Base-by-base conservation (phyloP, 345 rosid genomes). In the Acer campestre region DNA sequence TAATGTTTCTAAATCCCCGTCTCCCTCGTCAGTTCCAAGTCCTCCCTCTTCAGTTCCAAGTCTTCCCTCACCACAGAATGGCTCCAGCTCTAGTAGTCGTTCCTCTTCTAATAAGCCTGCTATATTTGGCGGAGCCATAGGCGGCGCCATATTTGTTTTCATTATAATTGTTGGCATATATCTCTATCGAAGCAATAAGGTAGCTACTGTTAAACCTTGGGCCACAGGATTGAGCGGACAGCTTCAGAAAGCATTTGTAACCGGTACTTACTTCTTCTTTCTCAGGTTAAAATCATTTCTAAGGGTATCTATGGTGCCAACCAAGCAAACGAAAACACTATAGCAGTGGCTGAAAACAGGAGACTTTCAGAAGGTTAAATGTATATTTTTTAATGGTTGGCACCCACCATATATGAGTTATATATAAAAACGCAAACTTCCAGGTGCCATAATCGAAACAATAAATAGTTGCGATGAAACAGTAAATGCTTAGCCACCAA, bases 181-280 rank as follows among this genome's bases (percentile, higher is more conserved):
- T 77, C 78, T 86, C 61, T 84, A 49, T 78, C 85, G 75, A 84
- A 68, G 86, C 59, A 81, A 80, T 17, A 82, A 84, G 79, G 92
- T 84, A n/a, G 82, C 90, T 59, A 38, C 94, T 29, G 97, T 95
- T 80, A 92, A 85, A 82, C 97, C 99, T 49, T 95, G 97, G 98
- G 89, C 89, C 69, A 89, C 99, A n/a, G 97, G 98, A 71, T 84
- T 95, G 78, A 95, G 97, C 2, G 99, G 99, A 76, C 97, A 95
- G 81, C 94, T 95, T 67, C 97, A 89, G 77, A 91, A 89, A 82
- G 98, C 91, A 69, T 94, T 95, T 77, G 85, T 95, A 48, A 84
- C 92, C 2, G 97, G 99, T 95, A 87, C 74, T 29, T 59, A 87
- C 74, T 29, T 59, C 70, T 76, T 69, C 38, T 67, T 74, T 72